Conservation (phyloP, 805 yeast genomes). For the Candida patagonica region DNA sequence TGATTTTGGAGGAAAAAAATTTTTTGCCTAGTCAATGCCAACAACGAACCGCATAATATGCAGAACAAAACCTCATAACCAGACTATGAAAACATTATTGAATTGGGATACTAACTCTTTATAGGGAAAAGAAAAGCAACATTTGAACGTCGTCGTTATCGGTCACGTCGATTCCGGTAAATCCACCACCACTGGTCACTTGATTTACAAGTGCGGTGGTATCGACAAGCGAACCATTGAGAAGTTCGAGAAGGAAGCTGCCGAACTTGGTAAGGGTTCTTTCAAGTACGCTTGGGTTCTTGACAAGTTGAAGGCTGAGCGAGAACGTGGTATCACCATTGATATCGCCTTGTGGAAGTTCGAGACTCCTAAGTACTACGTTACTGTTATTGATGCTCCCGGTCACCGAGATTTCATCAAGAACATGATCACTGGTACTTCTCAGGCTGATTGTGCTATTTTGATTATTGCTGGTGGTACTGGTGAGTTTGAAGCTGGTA, state of each 20-base stretch:
- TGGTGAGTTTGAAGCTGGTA: conserved; percentile 95
- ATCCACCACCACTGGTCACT: conserved; percentile 99
- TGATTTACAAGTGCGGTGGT: conserved; percentile 98
- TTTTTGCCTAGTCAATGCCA: too few species aligned
- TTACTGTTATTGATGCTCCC: conserved; percentile 91
- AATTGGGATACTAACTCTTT: conserved; percentile 7
- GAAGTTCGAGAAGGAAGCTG: conserved; percentile 97
- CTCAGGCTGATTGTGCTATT: conserved; percentile 89
- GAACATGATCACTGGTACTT: conserved; percentile 93
- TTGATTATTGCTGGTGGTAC: conserved; percentile 86
- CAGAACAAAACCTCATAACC: too few species aligned
- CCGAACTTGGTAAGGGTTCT: conserved; percentile 94
- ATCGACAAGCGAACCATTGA: conserved; percentile 97
- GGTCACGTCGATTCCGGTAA: conserved; percentile 99
- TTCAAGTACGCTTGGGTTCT: conserved; percentile 97
- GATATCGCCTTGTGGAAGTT: conserved; percentile 90
- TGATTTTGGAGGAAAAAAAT: too few species aligned
- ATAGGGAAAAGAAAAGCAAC: conserved; percentile 90
- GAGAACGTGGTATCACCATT: conserved; percentile 95
- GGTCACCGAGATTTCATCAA: conserved; percentile 96
- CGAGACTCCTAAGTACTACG: conserved; percentile 83
- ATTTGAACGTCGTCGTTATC: conserved; percentile 99
- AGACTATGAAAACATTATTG: too few species aligned
- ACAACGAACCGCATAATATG: too few species aligned
- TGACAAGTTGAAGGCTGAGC: conserved; percentile 92